Base-by-base conservation (phyloP, 2,329 filamentous ascomycete genomes). In the Verruconis gallopava region DNA sequence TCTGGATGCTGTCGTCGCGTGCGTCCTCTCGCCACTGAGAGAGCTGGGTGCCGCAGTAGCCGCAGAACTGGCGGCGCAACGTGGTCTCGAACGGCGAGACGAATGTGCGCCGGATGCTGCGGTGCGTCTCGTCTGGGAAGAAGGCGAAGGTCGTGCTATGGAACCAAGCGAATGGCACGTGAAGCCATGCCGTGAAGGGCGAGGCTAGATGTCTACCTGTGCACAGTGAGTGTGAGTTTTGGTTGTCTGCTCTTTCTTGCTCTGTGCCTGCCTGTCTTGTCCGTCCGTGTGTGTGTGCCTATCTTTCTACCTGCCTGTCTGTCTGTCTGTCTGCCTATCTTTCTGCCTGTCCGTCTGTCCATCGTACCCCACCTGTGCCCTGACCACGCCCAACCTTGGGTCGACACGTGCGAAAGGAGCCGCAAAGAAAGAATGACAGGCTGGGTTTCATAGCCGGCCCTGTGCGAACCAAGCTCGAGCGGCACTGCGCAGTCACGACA, bases 41-140 rank as follows among this genome's bases (percentile, higher is more conserved):
- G 42, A 95, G 66, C 11, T 83, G 81, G 0, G 86, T 93, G 40
- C 88, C 88, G 58, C 88, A 94, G 64, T 82, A 93, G 18, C 88
- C 88, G 62, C 88, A 95, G 61, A 95, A 95, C 50, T 85, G 75
- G 38, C 84, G 77, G 56, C 81, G 77, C 1, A 74, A 68, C 1
- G 50, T 51, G 72, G 63, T 40, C 56, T 59, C 2, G 59, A 63
- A 37, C 18, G 45, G 44, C 17, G 47, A 37, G 43, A 56, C 47
- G 50, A 64, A 69, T 34, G 60, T 65, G 38, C 63, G 61, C 41
- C 63, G 64, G 51, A 69, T 68, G 42, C 56, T 60, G 33, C 51
- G 47, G 42, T 61, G 64, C 4, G 60, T 61, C 64, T 94, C 88
- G 60, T 93, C 84, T 2, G 80, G 73, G 57, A 80, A 86, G 57